Base-by-base conservation (phyloP, 106 monocot genomes). In the Posidonia australis region DNA sequence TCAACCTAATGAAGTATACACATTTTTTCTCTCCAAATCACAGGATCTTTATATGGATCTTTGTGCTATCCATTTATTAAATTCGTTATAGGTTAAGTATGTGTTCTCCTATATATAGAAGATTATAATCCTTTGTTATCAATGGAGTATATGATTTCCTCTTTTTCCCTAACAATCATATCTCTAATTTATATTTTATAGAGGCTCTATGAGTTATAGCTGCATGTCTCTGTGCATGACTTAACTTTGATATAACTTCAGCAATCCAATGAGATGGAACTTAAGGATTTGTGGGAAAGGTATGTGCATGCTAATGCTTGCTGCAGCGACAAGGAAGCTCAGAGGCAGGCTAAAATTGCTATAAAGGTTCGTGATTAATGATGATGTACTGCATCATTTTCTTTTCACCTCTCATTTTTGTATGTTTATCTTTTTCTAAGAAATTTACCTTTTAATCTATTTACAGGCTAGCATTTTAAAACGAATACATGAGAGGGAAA, bases 321-420 rank as follows among this genome's bases (percentile, higher is more conserved):
- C 44, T 87, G 85, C 65, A 81, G 85, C 76, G 73, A 87, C 73
- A 75, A 87, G 69, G 84, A 87, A 58, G 81, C 77, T 58, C 87
- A 87, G 67, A 90, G 66, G 74, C 69, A 80, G 60, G 80, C 87
- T 46, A 90, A 90, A 61, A 63, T 58, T 66, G 74, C 72, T 48
- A 77, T 68, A 6, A 90, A 83, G 87, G 96, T 98, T 27, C 54
- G 70, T 72, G 32, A 30, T 60, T 32, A n/a, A 2, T 29, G 28
- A 42, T 41, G 18, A 23, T 10, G 22, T 46, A 13, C 19, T 20
- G 23, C 32, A 46, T 21, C 63, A 46, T 41, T 45, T 60, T 18
- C 12, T 24, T 22, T 63, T 25, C 12, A 23, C n/a, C 45, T 46
- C 21, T 42, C 58, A 58, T 28, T 29, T 18, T 52, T 13, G 18